phyloP scores from a whole-genome alignment of 1,139 yeast species.

The Saccharomyces hybrid region DNA sequence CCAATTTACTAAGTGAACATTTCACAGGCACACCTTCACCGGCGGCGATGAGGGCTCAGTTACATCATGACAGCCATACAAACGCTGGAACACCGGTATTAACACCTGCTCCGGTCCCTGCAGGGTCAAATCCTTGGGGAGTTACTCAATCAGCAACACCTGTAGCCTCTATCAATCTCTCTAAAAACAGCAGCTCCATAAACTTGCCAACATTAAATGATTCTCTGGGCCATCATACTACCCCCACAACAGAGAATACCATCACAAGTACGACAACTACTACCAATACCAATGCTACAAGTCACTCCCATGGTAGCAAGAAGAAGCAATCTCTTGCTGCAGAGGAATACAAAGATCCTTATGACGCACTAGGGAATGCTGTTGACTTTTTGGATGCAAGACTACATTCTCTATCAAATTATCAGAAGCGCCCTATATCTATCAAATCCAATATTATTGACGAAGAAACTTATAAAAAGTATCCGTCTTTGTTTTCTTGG shows the following conservation, averaged over 20 bases:
- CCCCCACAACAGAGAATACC: conserved; percentile 10
- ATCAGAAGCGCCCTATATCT: conserved; percentile 29
- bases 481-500: conserved; percentile 42
- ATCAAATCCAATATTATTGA: conserved; percentile 34
- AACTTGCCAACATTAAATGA: conserved; percentile 73
- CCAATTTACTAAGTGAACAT: not conserved
- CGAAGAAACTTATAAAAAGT: conserved; percentile 31
- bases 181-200: conserved; percentile 42
- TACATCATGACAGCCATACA: conserved; percentile 19
- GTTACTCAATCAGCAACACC: conserved; percentile 30
- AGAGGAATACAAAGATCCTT: conserved; percentile 27
- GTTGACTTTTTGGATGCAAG: conserved; percentile 34
- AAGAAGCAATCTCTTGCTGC: conserved; percentile 30
- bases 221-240: conserved; percentile 8
- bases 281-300: conserved; percentile 7
- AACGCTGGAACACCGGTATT: conserved; percentile 25
- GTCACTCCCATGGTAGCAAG: conserved; percentile 12
- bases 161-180: conserved; percentile 21
- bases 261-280: conserved; percentile 11
- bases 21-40: conserved; percentile 25
- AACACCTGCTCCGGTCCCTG: conserved; percentile 31
- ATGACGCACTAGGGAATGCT: conserved; percentile 31
- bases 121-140: conserved; percentile 32
- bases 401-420: conserved; percentile 26
- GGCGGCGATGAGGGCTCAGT: conserved; percentile 22